A percentile compares a stretch with the other conserved stretches of the same genome.
Conservation (phyloP, 2,329 filamentous ascomycete genomes). For the Xylaria sp. region DNA sequence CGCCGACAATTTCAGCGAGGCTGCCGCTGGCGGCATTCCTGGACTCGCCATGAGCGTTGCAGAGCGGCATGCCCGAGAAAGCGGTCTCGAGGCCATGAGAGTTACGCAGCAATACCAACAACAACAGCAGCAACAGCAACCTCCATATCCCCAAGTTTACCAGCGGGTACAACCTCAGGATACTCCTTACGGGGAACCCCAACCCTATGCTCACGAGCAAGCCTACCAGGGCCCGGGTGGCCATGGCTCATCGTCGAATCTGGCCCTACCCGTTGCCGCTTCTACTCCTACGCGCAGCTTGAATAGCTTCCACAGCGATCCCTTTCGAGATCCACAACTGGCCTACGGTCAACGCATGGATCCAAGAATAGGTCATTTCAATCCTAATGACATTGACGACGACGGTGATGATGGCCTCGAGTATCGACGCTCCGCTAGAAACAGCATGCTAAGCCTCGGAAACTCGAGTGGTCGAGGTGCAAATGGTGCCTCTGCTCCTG, state of each 20-base stretch:
- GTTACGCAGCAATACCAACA: conserved; percentile 47
- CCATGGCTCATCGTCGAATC: conserved; percentile 56
- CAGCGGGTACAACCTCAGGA: conserved; percentile 37
- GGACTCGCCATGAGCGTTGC: conserved; percentile 75
- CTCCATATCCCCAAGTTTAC: conserved; percentile 40
- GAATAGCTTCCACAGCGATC: conserved; percentile 69
- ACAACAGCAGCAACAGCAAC: conserved; percentile 36
- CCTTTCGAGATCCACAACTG: conserved; percentile 68
- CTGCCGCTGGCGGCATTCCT: conserved; percentile 73
- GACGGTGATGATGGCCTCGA: conserved; percentile 88
- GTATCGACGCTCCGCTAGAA: conserved; percentile 62
- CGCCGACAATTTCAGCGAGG: conserved; percentile 73
- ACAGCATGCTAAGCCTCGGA: conserved; percentile 69
- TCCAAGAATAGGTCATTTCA: conserved; percentile 68
- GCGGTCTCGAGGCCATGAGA: conserved; percentile 71
- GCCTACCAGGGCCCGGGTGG: conserved; percentile 36
- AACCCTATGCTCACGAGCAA: conserved; percentile 40
- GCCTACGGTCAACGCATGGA: conserved; percentile 59
- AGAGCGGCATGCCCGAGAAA: conserved; percentile 71
- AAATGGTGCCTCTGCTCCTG: conserved; percentile 59
- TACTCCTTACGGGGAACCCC: conserved; percentile 39
- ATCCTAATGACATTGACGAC: conserved; percentile 84
- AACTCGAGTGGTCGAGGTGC: conserved; percentile 57
- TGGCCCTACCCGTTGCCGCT: conserved; percentile 53
- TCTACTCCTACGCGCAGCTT: conserved; percentile 63